Conservation (phyloP, 2,329 filamentous ascomycete species). For the Intubia oerlemansii region DNA sequence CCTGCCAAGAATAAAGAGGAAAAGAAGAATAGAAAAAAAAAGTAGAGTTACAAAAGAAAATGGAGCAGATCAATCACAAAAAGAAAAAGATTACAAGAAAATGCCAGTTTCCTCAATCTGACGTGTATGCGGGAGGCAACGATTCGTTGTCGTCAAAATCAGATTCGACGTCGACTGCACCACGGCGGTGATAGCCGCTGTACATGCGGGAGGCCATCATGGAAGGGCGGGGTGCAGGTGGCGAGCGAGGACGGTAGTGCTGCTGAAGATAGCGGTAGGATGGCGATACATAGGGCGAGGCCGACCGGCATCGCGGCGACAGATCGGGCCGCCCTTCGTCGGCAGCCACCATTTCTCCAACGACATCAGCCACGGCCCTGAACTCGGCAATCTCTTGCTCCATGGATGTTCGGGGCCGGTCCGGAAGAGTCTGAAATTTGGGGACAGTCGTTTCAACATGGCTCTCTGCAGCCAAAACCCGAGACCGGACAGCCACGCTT, state of each 20-base stretch:
- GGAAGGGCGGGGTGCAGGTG: not conserved
- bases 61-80: not conserved
- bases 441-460: too few relatives aligned
- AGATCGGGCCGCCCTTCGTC: slow-evolving; percentile 15
- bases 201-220: slow-evolving; percentile 3
- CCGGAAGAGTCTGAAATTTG: slow-evolving; percentile 3
- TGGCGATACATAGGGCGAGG: too few relatives aligned
- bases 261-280: too few relatives aligned
- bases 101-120: too few relatives aligned
- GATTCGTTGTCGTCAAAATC: slow-evolving; percentile 15
- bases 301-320: not conserved
- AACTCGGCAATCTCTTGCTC: slow-evolving; percentile 27
- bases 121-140: slow-evolving; percentile 23
- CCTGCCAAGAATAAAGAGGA: not conserved
- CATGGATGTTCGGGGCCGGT: slow-evolving; percentile 16
- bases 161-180: slow-evolving; percentile 2
- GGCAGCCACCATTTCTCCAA: slow-evolving; percentile 22
- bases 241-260: too few relatives aligned
- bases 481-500: too few relatives aligned
- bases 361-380: slow-evolving; percentile 21
- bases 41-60: slow-evolving; percentile 1
- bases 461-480: too few relatives aligned
- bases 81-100: slow-evolving; percentile 1
- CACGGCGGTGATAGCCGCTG: slow-evolving; percentile 2
- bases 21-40: not conserved